These are phyloP conservation scores for Breviolum minutum DNA, from an alignment of 73 alveolate genomes.

Conservation along the genomic window DNA sequence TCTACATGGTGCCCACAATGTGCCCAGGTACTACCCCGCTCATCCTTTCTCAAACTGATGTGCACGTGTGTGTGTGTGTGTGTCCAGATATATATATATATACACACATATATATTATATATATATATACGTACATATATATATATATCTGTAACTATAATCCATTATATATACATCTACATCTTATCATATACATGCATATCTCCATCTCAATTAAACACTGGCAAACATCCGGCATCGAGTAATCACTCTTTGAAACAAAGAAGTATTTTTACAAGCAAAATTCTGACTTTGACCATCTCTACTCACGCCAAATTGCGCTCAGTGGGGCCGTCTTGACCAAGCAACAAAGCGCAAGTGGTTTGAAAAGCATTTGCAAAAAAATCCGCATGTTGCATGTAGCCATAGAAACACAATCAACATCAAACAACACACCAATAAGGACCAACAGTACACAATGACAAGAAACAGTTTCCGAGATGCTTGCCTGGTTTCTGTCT, in stretches of 20 bases:
- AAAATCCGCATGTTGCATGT: not conserved
- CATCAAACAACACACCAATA: not conserved
- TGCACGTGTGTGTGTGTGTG: too few species aligned
- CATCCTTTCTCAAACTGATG: too few species aligned
- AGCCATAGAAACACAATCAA: not conserved
- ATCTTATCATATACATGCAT: too few species aligned
- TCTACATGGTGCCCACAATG: too few species aligned
- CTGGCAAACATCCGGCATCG: not conserved
- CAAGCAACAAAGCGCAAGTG: conserved; percentile 5
- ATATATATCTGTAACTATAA: too few species aligned
- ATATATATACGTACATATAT: too few species aligned
- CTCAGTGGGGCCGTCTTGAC: conserved; percentile 18
- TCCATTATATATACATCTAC: too few species aligned
- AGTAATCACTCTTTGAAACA: not conserved
- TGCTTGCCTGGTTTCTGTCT: not conserved
- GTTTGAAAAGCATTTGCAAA: not conserved
- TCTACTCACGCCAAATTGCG: not conserved
- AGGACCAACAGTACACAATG: not conserved
- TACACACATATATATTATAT: too few species aligned
- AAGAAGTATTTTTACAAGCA: not conserved
- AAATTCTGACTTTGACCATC: not conserved
- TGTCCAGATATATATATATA: too few species aligned
- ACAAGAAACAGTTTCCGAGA: too few species aligned
- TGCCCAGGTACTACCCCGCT: too few species aligned
- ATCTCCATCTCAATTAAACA: too few species aligned